Evolutionary conservation across 129 eudicot genomes (phyloP).

Genomic region (Escallonia herrerae): DNA sequence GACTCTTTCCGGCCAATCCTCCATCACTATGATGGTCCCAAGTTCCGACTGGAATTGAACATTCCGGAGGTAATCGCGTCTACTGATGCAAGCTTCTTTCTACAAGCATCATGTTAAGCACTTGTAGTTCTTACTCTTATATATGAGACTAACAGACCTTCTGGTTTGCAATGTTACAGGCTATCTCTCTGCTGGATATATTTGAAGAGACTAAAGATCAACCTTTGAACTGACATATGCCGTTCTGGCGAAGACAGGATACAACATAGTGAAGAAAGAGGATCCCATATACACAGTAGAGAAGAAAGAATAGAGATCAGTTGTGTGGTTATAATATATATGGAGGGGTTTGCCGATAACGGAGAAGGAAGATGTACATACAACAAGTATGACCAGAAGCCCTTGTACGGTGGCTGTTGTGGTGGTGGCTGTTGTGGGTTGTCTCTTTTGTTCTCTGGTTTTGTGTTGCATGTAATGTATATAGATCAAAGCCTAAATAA

Average conservation of each 20-base stretch:
- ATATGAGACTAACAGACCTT: background rate
- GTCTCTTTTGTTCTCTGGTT: too few species aligned
- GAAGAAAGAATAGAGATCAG: background rate
- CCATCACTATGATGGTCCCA: conserved; percentile 95
- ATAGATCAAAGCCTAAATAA: too few species aligned
- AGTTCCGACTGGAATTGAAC: conserved; percentile 87
- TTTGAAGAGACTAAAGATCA: conserved; percentile 35
- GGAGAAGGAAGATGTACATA: background rate
- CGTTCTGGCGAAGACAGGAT: background rate
- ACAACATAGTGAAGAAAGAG: background rate
- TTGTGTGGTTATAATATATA: background rate
- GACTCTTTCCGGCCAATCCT: conserved; percentile 94
- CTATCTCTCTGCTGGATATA: conserved; percentile 60
- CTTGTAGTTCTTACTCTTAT: background rate
- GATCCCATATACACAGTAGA: background rate
- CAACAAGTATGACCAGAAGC: too few species aligned
- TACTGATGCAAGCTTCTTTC: too few species aligned
- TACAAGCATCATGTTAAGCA: background rate
- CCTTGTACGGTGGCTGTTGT: too few species aligned
- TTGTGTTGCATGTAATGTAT: too few species aligned
- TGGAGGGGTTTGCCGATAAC: background rate
- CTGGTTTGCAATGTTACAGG: conserved; percentile 29
- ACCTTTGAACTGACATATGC: conserved; percentile 2
- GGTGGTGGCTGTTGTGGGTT: too few species aligned
- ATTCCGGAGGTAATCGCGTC: conserved; percentile 64